Evolutionary conservation across 306 rosid genomes (phyloP).

Genomic region (Medicago lupulina): DNA sequence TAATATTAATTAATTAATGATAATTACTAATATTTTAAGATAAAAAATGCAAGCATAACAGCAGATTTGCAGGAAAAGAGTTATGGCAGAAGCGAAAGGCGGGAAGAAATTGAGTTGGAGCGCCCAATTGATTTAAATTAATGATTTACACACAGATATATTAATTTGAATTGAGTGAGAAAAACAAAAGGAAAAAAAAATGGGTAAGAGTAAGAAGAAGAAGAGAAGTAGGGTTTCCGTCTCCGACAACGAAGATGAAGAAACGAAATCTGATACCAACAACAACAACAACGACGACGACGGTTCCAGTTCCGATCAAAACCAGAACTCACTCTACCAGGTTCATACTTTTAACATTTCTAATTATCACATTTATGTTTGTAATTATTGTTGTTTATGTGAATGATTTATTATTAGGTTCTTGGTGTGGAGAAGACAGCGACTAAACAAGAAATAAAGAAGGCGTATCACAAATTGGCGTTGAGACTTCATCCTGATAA

Average conservation of each 20-base stretch:
- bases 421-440: slow-evolving; percentile 72
- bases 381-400: background rate
- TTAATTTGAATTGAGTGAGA: background rate
- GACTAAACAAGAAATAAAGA: slow-evolving; percentile 88
- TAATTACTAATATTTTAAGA: too few species aligned
- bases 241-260: slow-evolving; percentile 48
- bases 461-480: slow-evolving; percentile 87
- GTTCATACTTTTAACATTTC: slow-evolving; percentile 25
- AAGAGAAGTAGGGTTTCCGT: slow-evolving; percentile 67
- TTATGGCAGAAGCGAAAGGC: slow-evolving; percentile 23
- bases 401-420: slow-evolving; percentile 36
- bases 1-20: too few species aligned
- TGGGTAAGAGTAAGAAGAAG: slow-evolving; percentile 70
- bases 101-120: slow-evolving; percentile 45
- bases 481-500: slow-evolving; percentile 92
- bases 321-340: slow-evolving; percentile 63
- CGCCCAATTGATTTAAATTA: slow-evolving; percentile 19
- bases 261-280: slow-evolving; percentile 38
- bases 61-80: too few species aligned
- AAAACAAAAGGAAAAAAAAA: slow-evolving; percentile 1
- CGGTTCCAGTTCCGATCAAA: slow-evolving; percentile 23
- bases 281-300: too few species aligned
- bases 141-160: background rate
- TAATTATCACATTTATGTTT: background rate
- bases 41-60: too few species aligned